Evolutionary conservation across 352 stramenopile genomes (phyloP).

Genomic region (Globisporangium splendens): DNA sequence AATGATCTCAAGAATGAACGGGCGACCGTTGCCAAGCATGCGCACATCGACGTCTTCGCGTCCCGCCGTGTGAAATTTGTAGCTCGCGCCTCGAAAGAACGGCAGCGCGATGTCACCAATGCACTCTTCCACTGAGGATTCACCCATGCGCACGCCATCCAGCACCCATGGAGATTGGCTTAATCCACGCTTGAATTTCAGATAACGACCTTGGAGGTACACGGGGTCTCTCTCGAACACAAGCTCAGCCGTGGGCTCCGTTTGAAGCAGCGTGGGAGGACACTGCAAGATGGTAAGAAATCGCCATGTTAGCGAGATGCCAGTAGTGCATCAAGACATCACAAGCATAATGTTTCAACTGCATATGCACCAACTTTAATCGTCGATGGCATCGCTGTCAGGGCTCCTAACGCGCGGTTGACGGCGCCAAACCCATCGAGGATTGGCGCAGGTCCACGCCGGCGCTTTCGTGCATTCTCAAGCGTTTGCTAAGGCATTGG

Average conservation of each 20-base stretch:
- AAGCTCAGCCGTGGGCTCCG: conserved; percentile 28
- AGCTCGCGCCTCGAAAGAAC: conserved; percentile 59
- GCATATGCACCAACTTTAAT: conserved; percentile 18
- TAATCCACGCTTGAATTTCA: conserved; percentile 87
- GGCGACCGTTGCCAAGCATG: conserved; percentile 94
- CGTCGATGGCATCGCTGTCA: conserved; percentile 43
- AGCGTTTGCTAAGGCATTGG: conserved; percentile 43
- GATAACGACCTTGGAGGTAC: conserved; percentile 88
- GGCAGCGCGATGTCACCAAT: conserved; percentile 74
- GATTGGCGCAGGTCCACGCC: conserved; percentile 50
- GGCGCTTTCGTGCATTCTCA: conserved; percentile 60
- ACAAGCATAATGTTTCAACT: no score
- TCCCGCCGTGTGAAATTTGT: conserved; percentile 96
- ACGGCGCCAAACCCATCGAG: conserved; percentile 81
- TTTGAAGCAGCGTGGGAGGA: conserved; percentile 39
- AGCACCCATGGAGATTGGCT: conserved; percentile 91
- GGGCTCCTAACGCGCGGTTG: conserved; percentile 46
- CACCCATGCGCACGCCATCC: conserved; percentile 79
- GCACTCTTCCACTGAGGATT: conserved; percentile 88
- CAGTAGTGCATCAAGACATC: no score
- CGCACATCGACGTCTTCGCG: conserved; percentile 97
- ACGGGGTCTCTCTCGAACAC: conserved; percentile 77
- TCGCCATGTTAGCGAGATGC: no score
- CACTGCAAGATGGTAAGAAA: conserved; percentile 11
- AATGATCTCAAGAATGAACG: conserved; percentile 88